Conservation (phyloP, 2,329 filamentous ascomycete species). For the Aspergillus sp. region DNA sequence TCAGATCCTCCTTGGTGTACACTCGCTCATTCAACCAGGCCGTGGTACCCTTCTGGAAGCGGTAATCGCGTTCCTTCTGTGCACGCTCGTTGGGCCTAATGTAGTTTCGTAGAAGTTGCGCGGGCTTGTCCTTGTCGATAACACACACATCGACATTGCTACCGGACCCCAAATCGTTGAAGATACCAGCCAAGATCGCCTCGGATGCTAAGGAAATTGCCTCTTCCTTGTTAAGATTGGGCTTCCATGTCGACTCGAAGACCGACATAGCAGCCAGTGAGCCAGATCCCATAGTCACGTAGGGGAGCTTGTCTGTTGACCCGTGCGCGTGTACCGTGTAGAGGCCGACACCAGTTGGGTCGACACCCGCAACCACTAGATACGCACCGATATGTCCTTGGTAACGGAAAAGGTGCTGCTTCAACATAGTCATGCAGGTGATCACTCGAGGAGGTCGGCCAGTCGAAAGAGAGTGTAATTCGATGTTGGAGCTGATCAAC, state of each 20-base stretch:
- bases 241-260: slow-evolving; percentile 95
- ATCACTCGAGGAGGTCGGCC: slow-evolving; percentile 96
- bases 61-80: slow-evolving; percentile 90
- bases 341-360: slow-evolving; percentile 90
- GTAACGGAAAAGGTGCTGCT: slow-evolving; percentile 98
- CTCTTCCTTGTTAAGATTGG: slow-evolving; percentile 70
- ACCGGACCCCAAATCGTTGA: slow-evolving; percentile 95
- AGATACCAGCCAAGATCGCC: slow-evolving; percentile 94
- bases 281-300: slow-evolving; percentile 98
- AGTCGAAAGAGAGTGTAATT: slow-evolving; percentile 93
- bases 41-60: slow-evolving; percentile 87
- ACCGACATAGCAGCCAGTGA: slow-evolving; percentile 96
- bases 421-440: slow-evolving; percentile 98
- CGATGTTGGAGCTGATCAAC: slow-evolving; percentile 97
- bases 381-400: slow-evolving; percentile 98
- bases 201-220: slow-evolving; percentile 81
- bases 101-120: slow-evolving; percentile 80
- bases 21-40: slow-evolving; percentile 95
- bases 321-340: slow-evolving; percentile 99
- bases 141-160: slow-evolving; percentile 97
- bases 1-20: slow-evolving; percentile 89
- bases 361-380: slow-evolving; percentile 92
- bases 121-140: slow-evolving; percentile 94
- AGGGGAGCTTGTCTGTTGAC: slow-evolving; percentile 96
- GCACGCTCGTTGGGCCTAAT: slow-evolving; percentile 89